Percentiles rank a stretch among this genome's conserved stretches.
Evolutionary conservation across 306 rosid species (phyloP).

Genomic region (Arachis stenosperma): DNA sequence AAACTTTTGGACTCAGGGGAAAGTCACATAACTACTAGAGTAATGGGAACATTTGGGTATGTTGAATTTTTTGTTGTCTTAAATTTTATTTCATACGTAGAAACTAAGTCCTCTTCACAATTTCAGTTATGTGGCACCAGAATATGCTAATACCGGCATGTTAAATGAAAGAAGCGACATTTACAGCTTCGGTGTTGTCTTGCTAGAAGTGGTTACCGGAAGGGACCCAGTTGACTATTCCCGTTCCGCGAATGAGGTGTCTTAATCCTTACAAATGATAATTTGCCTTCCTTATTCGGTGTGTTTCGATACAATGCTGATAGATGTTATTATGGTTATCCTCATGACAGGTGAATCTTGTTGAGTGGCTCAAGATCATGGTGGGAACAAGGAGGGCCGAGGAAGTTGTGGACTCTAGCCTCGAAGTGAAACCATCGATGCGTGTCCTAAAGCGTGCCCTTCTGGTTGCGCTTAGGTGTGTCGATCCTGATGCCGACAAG

Average conservation of each 20-base stretch:
- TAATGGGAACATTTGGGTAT: conserved; percentile 99
- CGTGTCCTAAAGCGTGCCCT: conserved; percentile 71
- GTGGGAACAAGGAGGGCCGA: conserved; percentile 76
- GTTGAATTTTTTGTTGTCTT: neutral
- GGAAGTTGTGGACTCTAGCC: conserved; percentile 66
- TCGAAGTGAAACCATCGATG: conserved; percentile 64
- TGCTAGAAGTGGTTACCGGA: conserved; percentile 87
- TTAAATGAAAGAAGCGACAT: conserved; percentile 95
- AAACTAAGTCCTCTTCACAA: conserved; percentile 40
- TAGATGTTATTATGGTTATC: conserved; percentile 8
- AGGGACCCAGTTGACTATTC: conserved; percentile 95
- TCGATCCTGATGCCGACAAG: conserved; percentile 72
- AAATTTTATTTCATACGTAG: neutral
- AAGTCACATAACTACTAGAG: conserved; percentile 95
- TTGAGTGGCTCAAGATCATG: conserved; percentile 84
- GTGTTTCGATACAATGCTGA: neutral
- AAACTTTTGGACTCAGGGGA: conserved; percentile 91
- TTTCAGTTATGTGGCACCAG: conserved; percentile 95
- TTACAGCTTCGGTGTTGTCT: conserved; percentile 94
- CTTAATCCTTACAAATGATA: conserved; percentile 5
- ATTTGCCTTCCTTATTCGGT: neutral
- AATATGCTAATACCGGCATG: conserved; percentile 91
- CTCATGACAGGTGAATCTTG: conserved; percentile 70
- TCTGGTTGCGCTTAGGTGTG: conserved; percentile 70
- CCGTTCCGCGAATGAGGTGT: conserved; percentile 83